Evolutionary conservation across 108 stramenopile species (phyloP), one percentile per base, ranked within the genome.

Genomic region (Fistulifera pelliculosa): DNA sequence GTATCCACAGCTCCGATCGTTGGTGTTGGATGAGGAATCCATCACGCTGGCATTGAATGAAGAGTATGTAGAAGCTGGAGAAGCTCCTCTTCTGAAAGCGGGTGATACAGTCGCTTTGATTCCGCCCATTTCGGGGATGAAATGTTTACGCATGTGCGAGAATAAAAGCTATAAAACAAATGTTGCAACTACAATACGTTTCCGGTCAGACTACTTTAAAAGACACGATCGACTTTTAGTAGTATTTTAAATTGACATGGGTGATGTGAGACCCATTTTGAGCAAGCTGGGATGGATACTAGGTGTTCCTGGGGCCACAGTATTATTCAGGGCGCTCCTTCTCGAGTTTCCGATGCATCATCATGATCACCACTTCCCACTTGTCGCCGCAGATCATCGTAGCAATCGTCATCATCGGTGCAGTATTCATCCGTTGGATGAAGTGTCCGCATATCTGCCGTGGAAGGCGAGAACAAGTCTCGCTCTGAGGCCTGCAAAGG

Each of bases 61-160:
- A 68, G 90, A 91, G 58, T 91, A 91, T 54, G 74, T 91, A 5
- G 54, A 74, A 2, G 55, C 49, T 16, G 89, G 80, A 17, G 68
- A 81, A 58, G 59, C 64, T 47, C 42, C 67, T 50, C 56, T 58
- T 10, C 58, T 91, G 23, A 80, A 83, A 23, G 52, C 66, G 28
- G 85, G 90, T 17, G 90, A 91, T 71, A 76, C 71, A 14, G 74
- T 91, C 2, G 90, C 90, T 1, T 57, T 91, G 49, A 91, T 91
- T 62, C 90, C 90, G 47, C 90, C 90, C 39, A 91, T 91, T 40
- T 81, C 79, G 47, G 90, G 90, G 41, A 85, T 81, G 15, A 83
- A 47, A 71, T 44, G 12, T 45, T 45, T 6, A n/a, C n/a, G n/a
- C 44, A 45, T 6, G 3, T 35, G 31, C n/a, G n/a, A n/a, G n/a